phyloP scores from a whole-genome alignment of 345 rosid species.

The Ceriops tagal region DNA sequence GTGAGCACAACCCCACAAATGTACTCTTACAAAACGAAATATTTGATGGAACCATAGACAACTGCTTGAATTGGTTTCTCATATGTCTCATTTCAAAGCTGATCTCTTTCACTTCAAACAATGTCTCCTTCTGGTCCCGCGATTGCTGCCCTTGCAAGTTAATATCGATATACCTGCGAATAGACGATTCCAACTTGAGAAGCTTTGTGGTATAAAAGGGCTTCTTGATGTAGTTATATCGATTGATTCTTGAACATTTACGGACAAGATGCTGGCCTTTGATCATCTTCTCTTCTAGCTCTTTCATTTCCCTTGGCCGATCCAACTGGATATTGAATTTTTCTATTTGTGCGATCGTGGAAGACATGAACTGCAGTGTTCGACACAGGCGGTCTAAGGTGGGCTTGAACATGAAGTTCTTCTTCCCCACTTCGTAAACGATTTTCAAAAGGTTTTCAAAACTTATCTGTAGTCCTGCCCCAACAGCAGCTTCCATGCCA shows the following conservation, averaged over 20 bases:
- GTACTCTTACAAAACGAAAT: not conserved
- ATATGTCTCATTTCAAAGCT: not conserved
- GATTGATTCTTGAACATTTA: conserved; percentile 7
- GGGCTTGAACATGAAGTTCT: not conserved
- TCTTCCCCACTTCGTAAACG: not conserved
- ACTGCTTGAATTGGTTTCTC: too few relatives aligned
- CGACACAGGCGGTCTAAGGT: not conserved
- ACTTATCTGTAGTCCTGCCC: not conserved
- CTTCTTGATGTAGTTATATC: conserved; percentile 1
- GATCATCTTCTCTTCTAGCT: not conserved
- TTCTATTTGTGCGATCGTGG: conserved; percentile 5
- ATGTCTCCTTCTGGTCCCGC: conserved; percentile 8
- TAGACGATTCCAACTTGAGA: conserved; percentile 2
- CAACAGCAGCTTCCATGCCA: conserved; percentile 9
- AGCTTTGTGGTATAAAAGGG: conserved; percentile 12
- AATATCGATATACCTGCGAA: not conserved
- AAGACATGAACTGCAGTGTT: not conserved
- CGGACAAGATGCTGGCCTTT: conserved; percentile 1
- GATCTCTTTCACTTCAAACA: conserved; percentile 1
- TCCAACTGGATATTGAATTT: conserved; percentile 7
- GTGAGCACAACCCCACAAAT: conserved; percentile 1
- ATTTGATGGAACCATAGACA: not conserved
- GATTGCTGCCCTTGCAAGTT: not conserved
- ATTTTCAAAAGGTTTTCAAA: not conserved
- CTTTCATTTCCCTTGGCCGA: not conserved